phyloP scores from a whole-genome alignment of 257 asterid species.

The Przewalskia tangutica region DNA sequence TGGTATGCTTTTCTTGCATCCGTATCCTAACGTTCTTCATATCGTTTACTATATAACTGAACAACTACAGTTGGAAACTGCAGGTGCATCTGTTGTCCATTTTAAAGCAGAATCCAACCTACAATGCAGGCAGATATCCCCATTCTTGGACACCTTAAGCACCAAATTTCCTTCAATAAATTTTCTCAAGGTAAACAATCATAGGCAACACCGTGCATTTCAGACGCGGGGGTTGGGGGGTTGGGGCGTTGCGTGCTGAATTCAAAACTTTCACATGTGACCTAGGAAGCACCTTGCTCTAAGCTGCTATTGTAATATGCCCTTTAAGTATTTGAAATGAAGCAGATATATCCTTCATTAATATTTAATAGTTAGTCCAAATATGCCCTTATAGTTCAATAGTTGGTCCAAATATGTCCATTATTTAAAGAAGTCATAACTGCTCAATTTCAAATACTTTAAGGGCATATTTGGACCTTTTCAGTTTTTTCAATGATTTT shows the following conservation, averaged over 20 bases:
- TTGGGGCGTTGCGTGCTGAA: not conserved
- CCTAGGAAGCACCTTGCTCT: not conserved
- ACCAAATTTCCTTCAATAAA: conserved; percentile 53
- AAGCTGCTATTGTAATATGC: not conserved
- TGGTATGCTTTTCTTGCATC: conserved; percentile 39
- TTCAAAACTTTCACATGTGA: not conserved
- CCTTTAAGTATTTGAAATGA: too few relatives aligned
- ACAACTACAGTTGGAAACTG: conserved; percentile 15
- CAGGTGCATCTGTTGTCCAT: conserved; percentile 76
- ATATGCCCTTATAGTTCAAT: too few relatives aligned
- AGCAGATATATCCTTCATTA: too few relatives aligned
- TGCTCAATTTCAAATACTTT: too few relatives aligned
- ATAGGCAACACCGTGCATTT: not conserved
- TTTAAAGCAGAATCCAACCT: conserved; percentile 35
- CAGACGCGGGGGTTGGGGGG: too few relatives aligned
- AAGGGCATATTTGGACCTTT: too few relatives aligned
- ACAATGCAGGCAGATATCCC: conserved; percentile 58
- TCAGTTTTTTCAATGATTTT: not conserved
- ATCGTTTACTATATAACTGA: conserved; percentile 6
- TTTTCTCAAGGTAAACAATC: conserved; percentile 61
- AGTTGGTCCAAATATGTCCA: too few relatives aligned
- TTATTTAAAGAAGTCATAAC: too few relatives aligned
- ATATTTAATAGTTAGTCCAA: too few relatives aligned
- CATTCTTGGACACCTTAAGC: conserved; percentile 58
- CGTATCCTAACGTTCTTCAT: conserved; percentile 3